phyloP scores from a whole-genome alignment of 495 filamentous ascomycete species.

The Entonaema liquescens region DNA sequence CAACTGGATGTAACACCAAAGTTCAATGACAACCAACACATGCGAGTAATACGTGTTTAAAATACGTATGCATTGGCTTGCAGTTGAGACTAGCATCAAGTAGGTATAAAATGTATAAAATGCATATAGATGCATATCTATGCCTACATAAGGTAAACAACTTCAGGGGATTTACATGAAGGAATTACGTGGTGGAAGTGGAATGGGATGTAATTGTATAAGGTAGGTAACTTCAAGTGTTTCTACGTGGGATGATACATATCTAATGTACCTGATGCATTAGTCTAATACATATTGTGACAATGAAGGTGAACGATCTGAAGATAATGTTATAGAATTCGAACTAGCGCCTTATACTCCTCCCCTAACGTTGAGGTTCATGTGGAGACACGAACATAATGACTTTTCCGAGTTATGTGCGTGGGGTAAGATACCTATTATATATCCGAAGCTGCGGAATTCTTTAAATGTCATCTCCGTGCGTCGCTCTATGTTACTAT shows the following conservation, averaged over 20 bases:
- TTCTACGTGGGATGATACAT: not conserved
- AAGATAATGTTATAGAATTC: not conserved
- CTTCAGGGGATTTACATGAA: conserved; percentile 2
- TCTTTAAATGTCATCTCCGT: not conserved
- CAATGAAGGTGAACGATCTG: not conserved
- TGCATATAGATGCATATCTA: not conserved
- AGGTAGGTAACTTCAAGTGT: too few species aligned
- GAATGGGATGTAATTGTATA: not conserved
- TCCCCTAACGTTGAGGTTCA: not conserved
- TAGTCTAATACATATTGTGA: not conserved
- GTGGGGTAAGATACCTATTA: not conserved
- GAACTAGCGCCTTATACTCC: not conserved
- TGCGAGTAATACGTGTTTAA: conserved; percentile 25
- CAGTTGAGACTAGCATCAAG: not conserved
- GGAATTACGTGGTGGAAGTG: not conserved
- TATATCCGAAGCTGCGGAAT: not conserved
- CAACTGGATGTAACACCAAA: conserved; percentile 17
- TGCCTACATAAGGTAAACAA: not conserved
- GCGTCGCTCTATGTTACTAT: not conserved
- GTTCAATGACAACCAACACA: conserved; percentile 26
- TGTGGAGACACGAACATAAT: not conserved
- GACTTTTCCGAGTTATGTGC: not conserved
- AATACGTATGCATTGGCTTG: not conserved
- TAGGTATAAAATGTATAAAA: not conserved
- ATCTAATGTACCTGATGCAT: not conserved